phyloP scores from a whole-genome alignment of 768 basidiomycete species.

The Dacryopinax primogenitus region DNA sequence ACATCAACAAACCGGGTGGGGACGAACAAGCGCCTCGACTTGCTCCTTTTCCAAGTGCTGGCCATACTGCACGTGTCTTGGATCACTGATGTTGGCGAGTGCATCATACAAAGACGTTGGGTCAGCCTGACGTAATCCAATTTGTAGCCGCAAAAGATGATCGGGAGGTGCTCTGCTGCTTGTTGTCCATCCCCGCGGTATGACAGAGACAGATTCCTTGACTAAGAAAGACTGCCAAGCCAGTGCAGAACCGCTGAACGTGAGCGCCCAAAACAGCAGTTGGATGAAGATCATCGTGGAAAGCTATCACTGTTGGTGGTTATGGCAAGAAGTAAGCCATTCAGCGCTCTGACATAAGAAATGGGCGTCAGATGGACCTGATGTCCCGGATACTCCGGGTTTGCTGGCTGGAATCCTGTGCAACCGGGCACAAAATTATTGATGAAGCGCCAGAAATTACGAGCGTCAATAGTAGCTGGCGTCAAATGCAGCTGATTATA shows the following conservation, averaged over 20 bases:
- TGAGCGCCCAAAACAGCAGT: neutral
- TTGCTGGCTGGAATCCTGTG: neutral
- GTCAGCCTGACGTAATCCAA: constrained; percentile 42
- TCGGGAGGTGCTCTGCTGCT: neutral
- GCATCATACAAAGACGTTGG: constrained; percentile 39
- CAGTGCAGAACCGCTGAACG: neutral
- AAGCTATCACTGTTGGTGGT: neutral
- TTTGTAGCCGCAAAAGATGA: constrained; percentile 35
- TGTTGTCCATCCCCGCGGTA: neutral
- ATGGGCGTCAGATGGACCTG: neutral
- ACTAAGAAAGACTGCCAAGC: neutral
- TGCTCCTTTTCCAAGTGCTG: constrained; percentile 53
- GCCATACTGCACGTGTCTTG: constrained; percentile 41
- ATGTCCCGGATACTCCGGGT: neutral
- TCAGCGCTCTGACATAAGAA: neutral
- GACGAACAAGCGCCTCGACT: constrained; percentile 48
- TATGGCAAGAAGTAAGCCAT: neutral
- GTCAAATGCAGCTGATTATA: too few species aligned
- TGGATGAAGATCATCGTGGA: neutral
- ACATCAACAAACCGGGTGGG: constrained; percentile 30
- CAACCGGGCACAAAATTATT: neutral
- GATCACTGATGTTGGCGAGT: constrained; percentile 48
- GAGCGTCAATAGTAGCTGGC: too few species aligned
- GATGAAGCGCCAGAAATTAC: too few species aligned
- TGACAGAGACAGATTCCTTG: neutral